Evolutionary conservation across 2,329 filamentous ascomycete genomes (phyloP), one percentile per base, ranked within the genome.

Genomic region (Botryotinia narcissicola): DNA sequence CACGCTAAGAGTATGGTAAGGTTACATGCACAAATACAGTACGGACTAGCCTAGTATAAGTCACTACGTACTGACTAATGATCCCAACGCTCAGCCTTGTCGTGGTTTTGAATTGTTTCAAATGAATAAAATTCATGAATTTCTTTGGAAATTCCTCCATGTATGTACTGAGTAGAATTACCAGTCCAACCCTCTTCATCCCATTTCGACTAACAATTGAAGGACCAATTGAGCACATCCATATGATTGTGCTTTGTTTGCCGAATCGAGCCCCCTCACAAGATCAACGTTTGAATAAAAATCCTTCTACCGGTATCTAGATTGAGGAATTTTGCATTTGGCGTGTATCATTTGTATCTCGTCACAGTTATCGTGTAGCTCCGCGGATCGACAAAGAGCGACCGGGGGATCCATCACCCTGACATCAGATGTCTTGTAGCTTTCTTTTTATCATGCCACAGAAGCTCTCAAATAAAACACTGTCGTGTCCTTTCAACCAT

Each of bases 381-480:
- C 25, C 42, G 42, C 42, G 29, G 12, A 32, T 16, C 32, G 35
- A 25, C 35, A 46, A 22, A 22, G 9, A 44, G 35, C 29, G 37
- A 10, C 42, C 32, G 46, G 22, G 32, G 29, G 25, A 5, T 59
- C 7, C 10, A 37, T 62, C 18, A 46, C 35, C 7, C 32, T 37
- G 32, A 54, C 29, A 40, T 63, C 12, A 40, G 4, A 40, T 42
- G n/a, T 42, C 60, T 64, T 40, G 46, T 66, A 72, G 18, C 37
- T 60, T 72, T 51, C 87, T 84, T 81, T 90, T 92, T 62, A 97
- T 76, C 84, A 95, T 94, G 0, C 93, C 94, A 74, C 90, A 92
- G 75, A 99, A 94, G 80, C 95, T 98, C 83, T 97, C 93, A 82
- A 95, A 97, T 0, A 96, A 80, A 0, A 90, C 86, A 29, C 87